Evolutionary conservation across 192 early-diverging fungal species (phyloP).

Genomic region (Geosiphon pyriformis): DNA sequence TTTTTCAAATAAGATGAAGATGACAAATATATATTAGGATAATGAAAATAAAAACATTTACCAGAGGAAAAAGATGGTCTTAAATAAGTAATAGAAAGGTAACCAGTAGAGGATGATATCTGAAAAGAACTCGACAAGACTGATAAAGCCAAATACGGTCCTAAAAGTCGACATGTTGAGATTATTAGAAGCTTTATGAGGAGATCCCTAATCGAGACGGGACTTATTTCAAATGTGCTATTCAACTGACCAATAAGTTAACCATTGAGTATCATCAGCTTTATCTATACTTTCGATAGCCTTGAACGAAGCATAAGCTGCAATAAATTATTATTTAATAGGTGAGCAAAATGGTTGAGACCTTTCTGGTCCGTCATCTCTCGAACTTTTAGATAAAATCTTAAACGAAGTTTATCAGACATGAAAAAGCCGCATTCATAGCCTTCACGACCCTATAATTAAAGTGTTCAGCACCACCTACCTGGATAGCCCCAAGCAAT

Average conservation of each 20-base stretch:
- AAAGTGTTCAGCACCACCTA: slow-evolving; percentile 22
- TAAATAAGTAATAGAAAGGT: slow-evolving; percentile 92
- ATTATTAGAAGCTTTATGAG: not conserved
- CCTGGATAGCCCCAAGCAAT: slow-evolving; percentile 88
- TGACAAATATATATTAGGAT: not conserved
- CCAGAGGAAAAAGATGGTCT: slow-evolving; percentile 86
- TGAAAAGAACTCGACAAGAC: slow-evolving; percentile 86
- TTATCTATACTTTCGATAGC: slow-evolving; percentile 80
- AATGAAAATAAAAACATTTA: slow-evolving; percentile 46
- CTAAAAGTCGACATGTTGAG: slow-evolving; percentile 17
- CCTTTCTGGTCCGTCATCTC: too few species aligned
- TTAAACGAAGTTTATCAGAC: not conserved
- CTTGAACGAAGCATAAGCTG: slow-evolving; percentile 86
- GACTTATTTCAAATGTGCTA: not conserved
- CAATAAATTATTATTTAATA: too few species aligned
- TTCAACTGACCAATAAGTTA: slow-evolving; percentile 74
- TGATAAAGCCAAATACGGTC: slow-evolving; percentile 85
- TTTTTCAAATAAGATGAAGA: not conserved
- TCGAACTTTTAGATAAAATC: too few species aligned
- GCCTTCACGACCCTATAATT: not conserved
- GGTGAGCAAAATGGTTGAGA: too few species aligned
- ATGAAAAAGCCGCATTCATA: not conserved
- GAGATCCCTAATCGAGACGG: not conserved
- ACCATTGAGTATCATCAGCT: slow-evolving; percentile 82
- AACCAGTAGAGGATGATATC: slow-evolving; percentile 88